These are phyloP conservation scores for Clonostachys rosea DNA, from an alignment of 2,329 filamentous ascomycete species.

Conservation along the genomic window DNA sequence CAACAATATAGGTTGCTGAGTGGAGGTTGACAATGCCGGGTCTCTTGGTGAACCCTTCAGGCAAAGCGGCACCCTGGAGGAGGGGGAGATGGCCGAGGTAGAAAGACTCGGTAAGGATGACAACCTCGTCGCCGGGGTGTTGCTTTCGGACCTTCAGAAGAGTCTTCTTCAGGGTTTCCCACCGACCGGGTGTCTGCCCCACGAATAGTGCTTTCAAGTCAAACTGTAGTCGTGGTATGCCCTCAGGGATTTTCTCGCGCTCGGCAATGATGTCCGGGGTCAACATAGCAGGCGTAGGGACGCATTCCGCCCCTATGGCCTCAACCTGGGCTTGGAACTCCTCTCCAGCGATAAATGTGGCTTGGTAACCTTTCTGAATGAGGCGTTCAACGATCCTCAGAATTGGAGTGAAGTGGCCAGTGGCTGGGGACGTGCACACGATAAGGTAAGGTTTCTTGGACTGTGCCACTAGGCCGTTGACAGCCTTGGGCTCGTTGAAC, in stretches of 20 bases:
- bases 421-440: constrained; percentile 8
- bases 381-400: constrained; percentile 20
- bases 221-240: constrained; percentile 1
- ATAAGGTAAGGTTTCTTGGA: constrained; percentile 10
- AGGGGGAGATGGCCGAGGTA: constrained; percentile 31
- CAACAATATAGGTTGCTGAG: constrained; percentile 24
- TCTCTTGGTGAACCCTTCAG: constrained; percentile 23
- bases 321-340: constrained; percentile 19
- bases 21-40: constrained; percentile 32
- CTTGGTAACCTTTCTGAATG: constrained; percentile 25
- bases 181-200: neutral
- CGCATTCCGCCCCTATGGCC: constrained; percentile 25
- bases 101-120: constrained; percentile 35
- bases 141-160: constrained; percentile 23
- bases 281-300: constrained; percentile 4
- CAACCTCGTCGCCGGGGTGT: constrained; percentile 26
- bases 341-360: constrained; percentile 25
- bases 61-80: constrained; percentile 27
- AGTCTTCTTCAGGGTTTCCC: constrained; percentile 16
- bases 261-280: neutral
- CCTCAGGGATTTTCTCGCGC: constrained; percentile 5
- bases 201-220: constrained; percentile 7
- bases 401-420: constrained; percentile 12
- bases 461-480: neutral
- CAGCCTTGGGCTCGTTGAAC: neutral